Base-by-base conservation (phyloP, 108 stramenopile genomes). In the Nitzschia sp. region DNA sequence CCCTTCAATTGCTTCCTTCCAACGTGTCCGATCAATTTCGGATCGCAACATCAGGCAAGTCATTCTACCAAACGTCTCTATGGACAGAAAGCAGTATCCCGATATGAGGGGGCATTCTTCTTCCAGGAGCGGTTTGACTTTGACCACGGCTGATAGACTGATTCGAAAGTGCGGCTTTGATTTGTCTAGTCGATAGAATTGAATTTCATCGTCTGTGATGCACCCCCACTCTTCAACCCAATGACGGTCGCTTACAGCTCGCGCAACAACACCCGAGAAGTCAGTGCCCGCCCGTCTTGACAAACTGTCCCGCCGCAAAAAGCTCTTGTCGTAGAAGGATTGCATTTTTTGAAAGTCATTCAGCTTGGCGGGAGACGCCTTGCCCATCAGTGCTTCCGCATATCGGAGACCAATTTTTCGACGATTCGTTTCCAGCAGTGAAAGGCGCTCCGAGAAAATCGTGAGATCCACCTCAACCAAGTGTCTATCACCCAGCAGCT, bases 161-260 rank as follows among this genome's bases (percentile, higher is more conserved):
- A 89, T 78, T 35, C 72, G 69, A 46, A 71, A 77, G 32, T 61
- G 38, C 1, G 76, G 56, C 42, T 76, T 81, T 9, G 60, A 70
- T 51, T 70, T 72, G 34, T 80, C 83, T 26, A 82, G 64, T 21
- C 78, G 78, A 63, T 80, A 80, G 59, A 89, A 86, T 11, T 71
- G 34, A 64, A 85, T 54, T 2, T 71, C 66, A 11, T 33, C 35
- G 1, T 28, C 48, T 0, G 72, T 69, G 17, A 91, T 25, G 0
- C 59, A 63, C 11, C 70, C 82, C 53, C 71, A 74, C 59, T 91
- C 85, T 53, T 91, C 86, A 13, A 84, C 64, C 85, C 85, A 91
- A 62, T 91, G 86, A 21, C 77, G 82, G 38, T 91, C 90, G 31
- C 78, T 74, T 11, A 82, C 21, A 47, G 86, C 90, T 26, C 90